Conservation (phyloP, 805 yeast species). For the Jamesozyma jinghongensis region DNA sequence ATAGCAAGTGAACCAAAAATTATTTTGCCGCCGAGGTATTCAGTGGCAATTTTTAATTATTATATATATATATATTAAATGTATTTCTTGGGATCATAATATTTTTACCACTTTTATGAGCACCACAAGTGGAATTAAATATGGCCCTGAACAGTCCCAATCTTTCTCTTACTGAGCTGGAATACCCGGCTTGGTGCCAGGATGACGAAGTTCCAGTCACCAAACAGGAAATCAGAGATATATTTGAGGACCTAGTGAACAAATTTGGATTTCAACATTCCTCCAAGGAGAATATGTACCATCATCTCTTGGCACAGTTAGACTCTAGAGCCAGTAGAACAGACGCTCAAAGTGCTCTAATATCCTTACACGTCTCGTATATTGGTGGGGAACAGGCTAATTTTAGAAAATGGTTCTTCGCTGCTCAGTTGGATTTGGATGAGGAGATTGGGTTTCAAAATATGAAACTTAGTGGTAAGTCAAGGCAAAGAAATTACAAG, state of each 20-base stretch:
- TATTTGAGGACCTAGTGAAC: constrained; percentile 49
- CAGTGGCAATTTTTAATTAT: constrained; percentile 2
- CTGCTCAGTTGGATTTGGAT: constrained; percentile 73
- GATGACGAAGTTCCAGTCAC: constrained; percentile 61
- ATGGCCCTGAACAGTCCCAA: constrained; percentile 5
- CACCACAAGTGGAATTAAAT: background rate
- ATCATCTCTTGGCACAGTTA: constrained; percentile 67
- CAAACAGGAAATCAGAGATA: constrained; percentile 48
- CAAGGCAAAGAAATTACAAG: constrained; percentile 36
- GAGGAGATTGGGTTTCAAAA: constrained; percentile 51
- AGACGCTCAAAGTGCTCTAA: constrained; percentile 59
- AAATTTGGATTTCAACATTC: constrained; percentile 81
- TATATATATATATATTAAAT: too few species aligned
- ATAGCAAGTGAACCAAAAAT: too few species aligned
- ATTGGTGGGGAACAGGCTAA: constrained; percentile 87
- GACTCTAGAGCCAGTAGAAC: constrained; percentile 83
- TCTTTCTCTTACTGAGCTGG: constrained; percentile 17
- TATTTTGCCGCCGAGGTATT: background rate
- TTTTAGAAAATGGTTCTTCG: constrained; percentile 86
- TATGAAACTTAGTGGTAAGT: constrained; percentile 44
- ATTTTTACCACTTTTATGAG: background rate
- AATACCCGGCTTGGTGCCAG: constrained; percentile 31
- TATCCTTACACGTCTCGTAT: constrained; percentile 78
- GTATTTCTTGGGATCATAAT: too few species aligned
- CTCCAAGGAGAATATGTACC: constrained; percentile 69